Evolutionary conservation across 768 basidiomycete species (phyloP).

Genomic region (Boletus rubescentipes): DNA sequence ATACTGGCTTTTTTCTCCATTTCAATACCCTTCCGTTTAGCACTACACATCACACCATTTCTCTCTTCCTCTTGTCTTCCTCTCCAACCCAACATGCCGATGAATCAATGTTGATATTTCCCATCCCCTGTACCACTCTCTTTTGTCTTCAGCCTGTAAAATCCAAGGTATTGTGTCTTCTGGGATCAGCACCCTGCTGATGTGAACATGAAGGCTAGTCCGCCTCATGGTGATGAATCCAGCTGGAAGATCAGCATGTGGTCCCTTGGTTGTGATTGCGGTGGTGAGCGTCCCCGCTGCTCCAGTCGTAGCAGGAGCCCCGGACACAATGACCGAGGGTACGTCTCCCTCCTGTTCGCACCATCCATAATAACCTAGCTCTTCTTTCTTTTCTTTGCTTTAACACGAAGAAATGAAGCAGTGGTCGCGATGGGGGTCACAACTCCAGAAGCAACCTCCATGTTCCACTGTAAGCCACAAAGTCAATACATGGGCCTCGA

Average conservation of each 20-base stretch:
- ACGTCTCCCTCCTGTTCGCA: constrained; percentile 24
- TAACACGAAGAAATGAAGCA: not conserved
- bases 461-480: constrained; percentile 58
- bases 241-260: constrained; percentile 50
- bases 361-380: not conserved
- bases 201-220: constrained; percentile 43
- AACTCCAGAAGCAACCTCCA: constrained; percentile 71
- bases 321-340: constrained; percentile 56
- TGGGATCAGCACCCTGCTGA: constrained; percentile 70
- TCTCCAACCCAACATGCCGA: constrained; percentile 29
- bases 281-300: constrained; percentile 56
- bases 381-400: not conserved
- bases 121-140: constrained; percentile 14
- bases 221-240: constrained; percentile 51
- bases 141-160: constrained; percentile 68
- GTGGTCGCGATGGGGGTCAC: constrained; percentile 31
- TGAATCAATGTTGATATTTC: constrained; percentile 45
- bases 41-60: constrained; percentile 12
- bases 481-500: constrained; percentile 87
- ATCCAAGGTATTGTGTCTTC: constrained; percentile 77
- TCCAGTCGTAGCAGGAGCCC: constrained; percentile 83
- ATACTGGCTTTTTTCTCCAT: too few species aligned
- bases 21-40: constrained; percentile 14
- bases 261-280: constrained; percentile 40
- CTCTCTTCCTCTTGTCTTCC: constrained; percentile 10